phyloP scores from a whole-genome alignment of 768 basidiomycete species.

The Macrolepiota dolichaula region DNA sequence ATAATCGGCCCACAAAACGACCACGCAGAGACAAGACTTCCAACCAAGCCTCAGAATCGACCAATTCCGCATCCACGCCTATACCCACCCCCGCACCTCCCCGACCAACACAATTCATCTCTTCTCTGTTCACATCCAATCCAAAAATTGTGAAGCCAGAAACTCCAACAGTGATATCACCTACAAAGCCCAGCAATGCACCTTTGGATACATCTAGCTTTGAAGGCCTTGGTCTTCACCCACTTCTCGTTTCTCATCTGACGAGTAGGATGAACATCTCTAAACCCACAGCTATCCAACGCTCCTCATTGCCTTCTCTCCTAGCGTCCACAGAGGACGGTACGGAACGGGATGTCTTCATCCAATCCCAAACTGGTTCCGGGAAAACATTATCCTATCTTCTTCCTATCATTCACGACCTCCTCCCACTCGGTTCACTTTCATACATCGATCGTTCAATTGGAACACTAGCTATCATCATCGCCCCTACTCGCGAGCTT shows the following conservation, averaged over 20 bases:
- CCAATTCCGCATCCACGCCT: slow-evolving; percentile 16
- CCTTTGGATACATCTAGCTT: slow-evolving; percentile 82
- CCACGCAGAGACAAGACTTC: slow-evolving; percentile 25
- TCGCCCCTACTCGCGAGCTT: slow-evolving; percentile 93
- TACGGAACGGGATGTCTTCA: slow-evolving; percentile 72
- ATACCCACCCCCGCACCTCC: slow-evolving; percentile 20
- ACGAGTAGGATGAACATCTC: slow-evolving; percentile 74
- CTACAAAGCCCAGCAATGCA: slow-evolving; percentile 72
- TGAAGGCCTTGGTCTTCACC: slow-evolving; percentile 76
- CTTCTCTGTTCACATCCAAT: slow-evolving; percentile 86
- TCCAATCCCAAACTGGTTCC: slow-evolving; percentile 96
- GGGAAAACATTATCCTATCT: slow-evolving; percentile 95
- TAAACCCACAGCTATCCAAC: slow-evolving; percentile 89
- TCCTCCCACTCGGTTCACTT: slow-evolving; percentile 83
- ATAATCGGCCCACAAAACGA: slow-evolving; percentile 46
- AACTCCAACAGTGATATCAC: slow-evolving; percentile 19
- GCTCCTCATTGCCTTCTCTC: slow-evolving; percentile 63
- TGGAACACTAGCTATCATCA: slow-evolving; percentile 91
- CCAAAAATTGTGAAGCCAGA: slow-evolving; percentile 52
- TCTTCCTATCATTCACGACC: slow-evolving; percentile 91
- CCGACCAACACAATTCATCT: slow-evolving; percentile 65
- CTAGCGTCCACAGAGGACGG: slow-evolving; percentile 31
- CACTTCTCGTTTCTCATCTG: slow-evolving; percentile 76
- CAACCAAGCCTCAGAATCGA: slow-evolving; percentile 10
- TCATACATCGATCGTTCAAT: slow-evolving; percentile 94